These are phyloP conservation scores for Moesziomyces sp. DNA, from an alignment of 1,284 basidiomycete genomes.

Conservation along the genomic window DNA sequence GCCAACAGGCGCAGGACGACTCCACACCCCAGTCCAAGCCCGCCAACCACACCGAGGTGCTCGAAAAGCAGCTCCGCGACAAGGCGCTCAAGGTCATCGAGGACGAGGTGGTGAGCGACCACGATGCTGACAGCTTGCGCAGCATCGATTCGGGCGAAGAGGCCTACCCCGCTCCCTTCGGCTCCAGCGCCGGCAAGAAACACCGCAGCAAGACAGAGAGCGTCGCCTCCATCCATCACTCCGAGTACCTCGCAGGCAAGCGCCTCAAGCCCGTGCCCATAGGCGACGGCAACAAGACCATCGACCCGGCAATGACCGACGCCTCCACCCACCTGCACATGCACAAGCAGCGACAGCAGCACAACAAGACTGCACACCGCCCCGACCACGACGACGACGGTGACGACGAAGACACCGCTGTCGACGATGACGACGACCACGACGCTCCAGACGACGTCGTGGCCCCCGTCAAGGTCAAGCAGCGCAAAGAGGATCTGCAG, in stretches of 20 bases:
- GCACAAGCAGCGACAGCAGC: slow-evolving; percentile 23
- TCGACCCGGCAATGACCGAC: slow-evolving; percentile 42
- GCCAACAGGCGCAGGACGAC: slow-evolving; percentile 23
- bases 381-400: not conserved
- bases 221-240: slow-evolving; percentile 30
- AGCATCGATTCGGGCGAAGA: slow-evolving; percentile 37
- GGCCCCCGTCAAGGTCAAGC: slow-evolving; percentile 33
- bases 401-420: slow-evolving; percentile 6
- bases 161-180: slow-evolving; percentile 54
- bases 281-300: slow-evolving; percentile 15
- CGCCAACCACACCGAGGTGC: slow-evolving; percentile 23
- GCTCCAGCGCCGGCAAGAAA: slow-evolving; percentile 5
- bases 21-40: slow-evolving; percentile 2
- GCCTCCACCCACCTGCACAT: slow-evolving; percentile 25
- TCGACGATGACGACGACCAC: slow-evolving; percentile 1
- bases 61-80: slow-evolving; percentile 28
- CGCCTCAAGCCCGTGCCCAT: slow-evolving; percentile 30
- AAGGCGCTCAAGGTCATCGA: slow-evolving; percentile 27
- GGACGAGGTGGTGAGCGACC: slow-evolving; percentile 14
- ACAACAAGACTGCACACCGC: not conserved
- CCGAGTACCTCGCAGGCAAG: slow-evolving; percentile 35
- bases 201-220: slow-evolving; percentile 26
- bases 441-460: slow-evolving; percentile 10
- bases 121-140: slow-evolving; percentile 7
- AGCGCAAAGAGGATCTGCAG: slow-evolving; percentile 40